phyloP scores from a whole-genome alignment of 805 yeast species.

The Saccharomyces jurei region DNA sequence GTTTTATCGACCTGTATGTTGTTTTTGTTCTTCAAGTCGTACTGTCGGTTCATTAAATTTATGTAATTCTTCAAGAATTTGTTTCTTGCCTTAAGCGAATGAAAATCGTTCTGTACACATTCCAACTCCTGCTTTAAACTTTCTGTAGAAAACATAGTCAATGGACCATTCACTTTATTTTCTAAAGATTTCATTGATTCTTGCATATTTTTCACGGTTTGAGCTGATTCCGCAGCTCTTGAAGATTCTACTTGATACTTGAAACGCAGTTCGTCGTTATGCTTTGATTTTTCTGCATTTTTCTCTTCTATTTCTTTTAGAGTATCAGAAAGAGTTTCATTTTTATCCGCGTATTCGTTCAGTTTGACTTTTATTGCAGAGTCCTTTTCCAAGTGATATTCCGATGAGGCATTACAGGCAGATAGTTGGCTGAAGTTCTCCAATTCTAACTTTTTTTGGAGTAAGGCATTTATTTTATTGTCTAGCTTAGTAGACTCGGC shows the following conservation, averaged over 20 bases:
- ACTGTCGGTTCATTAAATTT: slow-evolving; percentile 13
- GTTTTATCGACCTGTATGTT: slow-evolving; percentile 4
- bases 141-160: not conserved
- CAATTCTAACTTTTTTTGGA: slow-evolving; percentile 7
- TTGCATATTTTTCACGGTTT: slow-evolving; percentile 19
- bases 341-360: not conserved
- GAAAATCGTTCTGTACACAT: slow-evolving; percentile 9
- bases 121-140: slow-evolving; percentile 8
- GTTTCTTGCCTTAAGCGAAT: slow-evolving; percentile 9
- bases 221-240: slow-evolving; percentile 39
- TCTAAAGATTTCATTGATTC: slow-evolving; percentile 7
- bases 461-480: slow-evolving; percentile 7
- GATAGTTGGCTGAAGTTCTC: slow-evolving; percentile 6
- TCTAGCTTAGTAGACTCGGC: slow-evolving; percentile 14
- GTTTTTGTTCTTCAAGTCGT: slow-evolving; percentile 6
- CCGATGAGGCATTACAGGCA: slow-evolving; percentile 4
- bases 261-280: slow-evolving; percentile 31
- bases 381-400: slow-evolving; percentile 3
- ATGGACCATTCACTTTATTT: slow-evolving; percentile 1
- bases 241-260: slow-evolving; percentile 41
- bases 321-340: not conserved
- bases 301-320: slow-evolving; percentile 48
- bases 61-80: slow-evolving; percentile 18
- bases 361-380: slow-evolving; percentile 8
- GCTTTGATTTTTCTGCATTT: slow-evolving; percentile 27